Evolutionary conservation across 192 early-diverging fungal species (phyloP).

Genomic region (Allomyces macrogynus): DNA sequence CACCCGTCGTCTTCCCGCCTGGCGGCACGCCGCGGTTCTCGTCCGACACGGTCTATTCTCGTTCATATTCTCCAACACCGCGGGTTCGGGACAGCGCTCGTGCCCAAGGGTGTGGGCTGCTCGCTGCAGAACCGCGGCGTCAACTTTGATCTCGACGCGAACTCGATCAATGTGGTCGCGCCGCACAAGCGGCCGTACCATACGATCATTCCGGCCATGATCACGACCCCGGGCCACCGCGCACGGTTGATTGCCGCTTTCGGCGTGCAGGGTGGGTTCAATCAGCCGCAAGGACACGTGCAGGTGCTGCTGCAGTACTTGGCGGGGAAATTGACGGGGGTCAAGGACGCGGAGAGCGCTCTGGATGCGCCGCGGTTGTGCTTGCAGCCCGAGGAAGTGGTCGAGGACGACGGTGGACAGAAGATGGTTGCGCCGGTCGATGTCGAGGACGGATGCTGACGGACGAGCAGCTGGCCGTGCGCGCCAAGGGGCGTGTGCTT

Average conservation of each 20-base stretch:
- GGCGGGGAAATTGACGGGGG: background rate
- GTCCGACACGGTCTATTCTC: conserved; percentile 56
- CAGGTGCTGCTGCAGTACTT: conserved; percentile 49
- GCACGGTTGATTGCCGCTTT: conserved; percentile 7
- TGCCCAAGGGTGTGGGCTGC: conserved; percentile 41
- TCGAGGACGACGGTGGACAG: conserved; percentile 43
- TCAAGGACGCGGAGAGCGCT: conserved; percentile 38
- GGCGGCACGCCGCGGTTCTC: conserved; percentile 9
- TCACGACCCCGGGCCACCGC: conserved; percentile 12
- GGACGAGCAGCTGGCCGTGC: conserved; percentile 17
- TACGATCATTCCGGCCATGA: conserved; percentile 57
- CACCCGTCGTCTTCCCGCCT: background rate
- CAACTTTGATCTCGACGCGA: conserved; percentile 37
- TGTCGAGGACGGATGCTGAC: conserved; percentile 36
- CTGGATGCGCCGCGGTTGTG: conserved; percentile 49
- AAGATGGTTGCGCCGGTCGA: conserved; percentile 25
- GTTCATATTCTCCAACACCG: conserved; percentile 40
- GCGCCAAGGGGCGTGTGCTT: conserved; percentile 33
- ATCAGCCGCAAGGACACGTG: conserved; percentile 66
- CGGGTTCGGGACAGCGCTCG: conserved; percentile 29
- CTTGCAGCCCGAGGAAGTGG: conserved; percentile 17
- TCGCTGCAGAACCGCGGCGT: conserved; percentile 46
- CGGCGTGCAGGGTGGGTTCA: conserved; percentile 49
- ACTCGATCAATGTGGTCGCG: conserved; percentile 39
- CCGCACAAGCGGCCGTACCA: conserved; percentile 55